A percentile compares a stretch with the other conserved stretches of the same genome.
These are phyloP conservation scores for Cyberlindnera americana DNA, from an alignment of 805 yeast species.

Conservation along the genomic window DNA sequence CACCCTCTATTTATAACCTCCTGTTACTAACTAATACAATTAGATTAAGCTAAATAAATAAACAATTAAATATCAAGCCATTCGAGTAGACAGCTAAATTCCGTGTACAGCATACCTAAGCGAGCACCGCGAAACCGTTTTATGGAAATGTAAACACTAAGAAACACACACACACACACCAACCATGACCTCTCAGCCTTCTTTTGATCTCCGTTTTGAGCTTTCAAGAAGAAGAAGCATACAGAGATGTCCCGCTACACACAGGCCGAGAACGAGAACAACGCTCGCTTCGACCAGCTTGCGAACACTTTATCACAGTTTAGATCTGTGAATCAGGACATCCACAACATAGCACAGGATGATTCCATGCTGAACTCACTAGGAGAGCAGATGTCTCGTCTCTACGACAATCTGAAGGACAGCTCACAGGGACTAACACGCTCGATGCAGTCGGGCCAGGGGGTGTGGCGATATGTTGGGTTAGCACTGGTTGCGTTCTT, in stretches of 20 bases:
- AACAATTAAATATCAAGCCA: no score
- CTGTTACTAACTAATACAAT: no score
- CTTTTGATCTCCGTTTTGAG: no score
- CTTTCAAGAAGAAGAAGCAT: no score
- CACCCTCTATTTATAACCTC: no score
- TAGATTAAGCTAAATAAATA: no score
- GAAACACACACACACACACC: no score
- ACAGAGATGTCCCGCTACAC: conserved; percentile 22
- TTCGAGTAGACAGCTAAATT: no score
- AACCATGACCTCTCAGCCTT: no score
- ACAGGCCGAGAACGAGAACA: conserved; percentile 43
- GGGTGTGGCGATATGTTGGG: conserved; percentile 56
- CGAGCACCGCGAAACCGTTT: no score
- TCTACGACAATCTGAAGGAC: conserved; percentile 46
- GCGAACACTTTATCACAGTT: conserved; percentile 65
- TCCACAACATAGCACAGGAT: conserved; percentile 62
- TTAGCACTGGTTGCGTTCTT: conserved; percentile 52
- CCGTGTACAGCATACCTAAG: no score
- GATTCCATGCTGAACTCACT: conserved; percentile 37
- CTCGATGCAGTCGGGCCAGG: conserved; percentile 56
- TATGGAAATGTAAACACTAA: no score
- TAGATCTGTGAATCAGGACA: conserved; percentile 64
- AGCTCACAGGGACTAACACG: conserved; percentile 52
- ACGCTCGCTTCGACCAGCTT: conserved; percentile 55
- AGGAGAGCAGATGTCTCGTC: conserved; percentile 47